phyloP scores from a whole-genome alignment of 768 basidiomycete species.

The Artomyces pyxidatus region DNA sequence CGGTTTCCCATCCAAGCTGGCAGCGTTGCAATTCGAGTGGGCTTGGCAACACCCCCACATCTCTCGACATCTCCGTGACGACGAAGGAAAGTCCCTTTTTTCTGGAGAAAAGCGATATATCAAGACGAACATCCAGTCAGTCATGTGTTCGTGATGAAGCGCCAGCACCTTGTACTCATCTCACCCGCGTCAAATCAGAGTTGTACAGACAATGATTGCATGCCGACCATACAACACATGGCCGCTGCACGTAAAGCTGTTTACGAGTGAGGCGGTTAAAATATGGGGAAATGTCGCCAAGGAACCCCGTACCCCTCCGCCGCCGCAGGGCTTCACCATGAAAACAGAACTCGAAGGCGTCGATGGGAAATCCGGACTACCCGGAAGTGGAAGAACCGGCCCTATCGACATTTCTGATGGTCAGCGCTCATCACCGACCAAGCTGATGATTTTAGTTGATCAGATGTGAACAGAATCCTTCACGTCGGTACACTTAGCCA shows the following conservation, averaged over 20 bases:
- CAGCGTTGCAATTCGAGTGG: slow-evolving; percentile 78
- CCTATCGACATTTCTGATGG: slow-evolving; percentile 55
- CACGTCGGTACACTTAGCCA: slow-evolving; percentile 3
- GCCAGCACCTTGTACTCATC: neutral
- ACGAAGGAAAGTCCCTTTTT: slow-evolving; percentile 33
- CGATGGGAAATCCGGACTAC: slow-evolving; percentile 50
- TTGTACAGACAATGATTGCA: slow-evolving; percentile 55
- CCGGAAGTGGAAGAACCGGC: slow-evolving; percentile 44
- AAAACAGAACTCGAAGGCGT: slow-evolving; percentile 59
- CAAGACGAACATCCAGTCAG: slow-evolving; percentile 41
- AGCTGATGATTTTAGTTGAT: neutral
- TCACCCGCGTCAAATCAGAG: too few species aligned
- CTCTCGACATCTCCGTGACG: slow-evolving; percentile 54
- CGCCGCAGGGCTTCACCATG: slow-evolving; percentile 47
- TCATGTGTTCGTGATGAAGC: too few species aligned
- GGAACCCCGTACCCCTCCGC: slow-evolving; percentile 18
- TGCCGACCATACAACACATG: slow-evolving; percentile 61
- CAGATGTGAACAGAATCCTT: slow-evolving; percentile 1
- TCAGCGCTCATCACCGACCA: slow-evolving; percentile 19
- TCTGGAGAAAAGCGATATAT: slow-evolving; percentile 25
- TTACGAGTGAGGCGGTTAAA: slow-evolving; percentile 52
- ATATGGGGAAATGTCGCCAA: slow-evolving; percentile 37
- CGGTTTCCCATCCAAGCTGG: slow-evolving; percentile 72
- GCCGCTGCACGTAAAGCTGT: slow-evolving; percentile 71
- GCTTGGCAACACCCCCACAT: slow-evolving; percentile 76